Percentiles rank a stretch among this genome's conserved stretches.
phyloP scores from a whole-genome alignment of 306 rosid genomes.

The Vigna nakashimae region DNA sequence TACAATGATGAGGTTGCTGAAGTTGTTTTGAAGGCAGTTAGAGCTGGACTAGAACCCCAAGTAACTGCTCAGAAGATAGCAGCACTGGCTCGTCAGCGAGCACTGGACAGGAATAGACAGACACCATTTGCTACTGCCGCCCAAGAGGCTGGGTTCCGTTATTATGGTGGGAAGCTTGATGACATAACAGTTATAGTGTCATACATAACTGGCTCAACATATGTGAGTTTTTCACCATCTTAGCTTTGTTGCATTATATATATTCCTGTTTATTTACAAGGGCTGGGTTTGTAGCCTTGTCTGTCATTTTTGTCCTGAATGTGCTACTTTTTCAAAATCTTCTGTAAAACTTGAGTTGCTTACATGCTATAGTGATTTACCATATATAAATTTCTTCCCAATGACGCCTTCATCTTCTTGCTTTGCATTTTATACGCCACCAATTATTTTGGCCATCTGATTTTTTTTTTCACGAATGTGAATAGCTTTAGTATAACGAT shows the following conservation, averaged over 20 bases:
- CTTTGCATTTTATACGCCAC: neutral
- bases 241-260: neutral
- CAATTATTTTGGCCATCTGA: neutral
- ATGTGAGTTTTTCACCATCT: constrained; percentile 36
- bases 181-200: constrained; percentile 89
- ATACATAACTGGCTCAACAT: constrained; percentile 55
- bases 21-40: constrained; percentile 64
- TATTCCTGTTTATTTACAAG: constrained; percentile 17
- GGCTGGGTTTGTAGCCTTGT: constrained; percentile 23
- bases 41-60: constrained; percentile 74
- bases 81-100: constrained; percentile 80
- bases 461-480: neutral
- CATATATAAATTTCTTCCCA: neutral
- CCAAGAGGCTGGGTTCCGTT: constrained; percentile 85
- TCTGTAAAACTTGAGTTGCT: constrained; percentile 27
- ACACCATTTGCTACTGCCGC: constrained; percentile 90
- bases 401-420: neutral
- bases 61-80: constrained; percentile 88
- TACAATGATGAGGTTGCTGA: constrained; percentile 68
- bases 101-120: constrained; percentile 69
- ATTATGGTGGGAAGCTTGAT: constrained; percentile 90
- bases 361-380: neutral
- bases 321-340: neutral
- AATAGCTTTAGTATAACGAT: neutral
- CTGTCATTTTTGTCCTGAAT: constrained; percentile 43